Evolutionary conservation across 495 filamentous ascomycete species (phyloP).

Genomic region (Penicillium pulvis): DNA sequence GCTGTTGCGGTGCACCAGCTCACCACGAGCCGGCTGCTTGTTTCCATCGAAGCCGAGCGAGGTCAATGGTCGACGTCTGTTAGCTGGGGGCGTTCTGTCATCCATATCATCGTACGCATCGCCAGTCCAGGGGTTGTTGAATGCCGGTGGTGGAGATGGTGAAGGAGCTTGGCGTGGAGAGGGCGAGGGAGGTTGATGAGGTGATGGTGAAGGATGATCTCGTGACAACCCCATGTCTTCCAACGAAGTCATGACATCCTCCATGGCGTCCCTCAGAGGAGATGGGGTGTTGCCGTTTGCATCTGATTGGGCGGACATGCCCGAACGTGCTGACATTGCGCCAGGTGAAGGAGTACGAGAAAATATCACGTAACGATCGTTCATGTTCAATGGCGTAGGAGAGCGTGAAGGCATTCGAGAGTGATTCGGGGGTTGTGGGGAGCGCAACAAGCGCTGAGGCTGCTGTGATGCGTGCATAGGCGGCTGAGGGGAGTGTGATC

Average conservation of each 20-base stretch:
- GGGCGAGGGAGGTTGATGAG: constrained; percentile 43
- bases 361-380: constrained; percentile 48
- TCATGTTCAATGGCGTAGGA: constrained; percentile 48
- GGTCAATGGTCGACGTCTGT: constrained; percentile 61
- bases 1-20: constrained; percentile 35
- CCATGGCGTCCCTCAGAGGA: constrained; percentile 90
- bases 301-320: constrained; percentile 34
- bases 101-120: constrained; percentile 75
- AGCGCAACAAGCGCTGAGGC: constrained; percentile 12
- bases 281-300: constrained; percentile 79
- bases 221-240: constrained; percentile 78
- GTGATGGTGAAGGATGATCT: constrained; percentile 46
- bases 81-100: constrained; percentile 33
- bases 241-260: constrained; percentile 95
- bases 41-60: constrained; percentile 66
- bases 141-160: constrained; percentile 52
- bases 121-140: constrained; percentile 84
- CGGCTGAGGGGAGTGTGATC: constrained; percentile 16
- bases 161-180: constrained; percentile 39
- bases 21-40: constrained; percentile 48
- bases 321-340: constrained; percentile 54
- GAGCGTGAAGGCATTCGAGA: constrained; percentile 29
- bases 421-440: constrained; percentile 22
- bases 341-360: constrained; percentile 62
- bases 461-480: constrained; percentile 10